A percentile compares a stretch with the other conserved stretches of the same genome.
These are phyloP conservation scores for Botrytis aclada DNA, from an alignment of 2,329 filamentous ascomycete genomes.

Conservation along the genomic window DNA sequence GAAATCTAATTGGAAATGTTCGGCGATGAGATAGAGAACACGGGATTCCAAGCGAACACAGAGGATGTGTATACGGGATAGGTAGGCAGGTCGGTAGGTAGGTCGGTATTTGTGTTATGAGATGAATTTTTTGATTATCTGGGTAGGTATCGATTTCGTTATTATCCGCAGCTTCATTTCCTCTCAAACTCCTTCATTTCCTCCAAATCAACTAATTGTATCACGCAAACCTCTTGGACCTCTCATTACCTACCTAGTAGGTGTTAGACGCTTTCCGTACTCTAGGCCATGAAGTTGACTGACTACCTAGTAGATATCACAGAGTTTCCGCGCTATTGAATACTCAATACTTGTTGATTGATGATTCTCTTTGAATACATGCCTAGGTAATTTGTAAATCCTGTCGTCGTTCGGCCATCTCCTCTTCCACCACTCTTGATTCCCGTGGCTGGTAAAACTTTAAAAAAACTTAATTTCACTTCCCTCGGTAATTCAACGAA, in stretches of 20 bases:
- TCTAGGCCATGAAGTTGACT: neutral
- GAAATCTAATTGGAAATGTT: no score
- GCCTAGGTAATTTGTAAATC: neutral
- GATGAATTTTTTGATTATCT: neutral
- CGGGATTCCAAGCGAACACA: neutral
- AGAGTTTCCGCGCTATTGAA: neutral
- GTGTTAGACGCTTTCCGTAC: neutral
- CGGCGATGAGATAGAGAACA: neutral
- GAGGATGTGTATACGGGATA: no score
- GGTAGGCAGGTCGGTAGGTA: no score
- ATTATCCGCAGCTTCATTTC: neutral
- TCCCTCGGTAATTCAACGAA: neutral
- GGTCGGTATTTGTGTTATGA: neutral
- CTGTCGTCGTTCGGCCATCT: neutral
- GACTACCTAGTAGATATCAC: neutral
- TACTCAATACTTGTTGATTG: neutral
- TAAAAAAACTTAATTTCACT: neutral
- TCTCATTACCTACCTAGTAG: neutral
- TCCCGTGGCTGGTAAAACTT: neutral
- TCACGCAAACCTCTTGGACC: slow-evolving; percentile 3
- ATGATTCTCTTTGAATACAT: neutral
- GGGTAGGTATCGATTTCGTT: neutral
- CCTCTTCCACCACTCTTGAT: neutral
- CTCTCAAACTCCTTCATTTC: neutral
- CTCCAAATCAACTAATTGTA: neutral